phyloP scores from a whole-genome alignment of 1,139 yeast genomes.

The Pneumocystis canis region DNA sequence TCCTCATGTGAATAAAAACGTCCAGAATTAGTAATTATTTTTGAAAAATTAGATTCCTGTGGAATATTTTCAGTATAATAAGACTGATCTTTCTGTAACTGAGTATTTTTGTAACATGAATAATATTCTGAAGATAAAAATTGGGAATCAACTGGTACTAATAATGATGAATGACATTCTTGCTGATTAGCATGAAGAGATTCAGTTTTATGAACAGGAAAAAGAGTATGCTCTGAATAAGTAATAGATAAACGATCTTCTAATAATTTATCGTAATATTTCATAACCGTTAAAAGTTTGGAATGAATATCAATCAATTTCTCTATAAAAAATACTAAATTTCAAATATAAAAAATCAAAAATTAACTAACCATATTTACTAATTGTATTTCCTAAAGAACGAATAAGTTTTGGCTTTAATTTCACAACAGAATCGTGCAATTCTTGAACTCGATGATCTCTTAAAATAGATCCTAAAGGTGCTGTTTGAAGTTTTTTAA shows the following conservation, averaged over 20 bases:
- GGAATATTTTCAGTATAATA: neutral
- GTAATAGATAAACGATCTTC: slow-evolving; percentile 49
- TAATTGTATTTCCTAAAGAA: slow-evolving; percentile 46
- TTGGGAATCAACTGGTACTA: neutral
- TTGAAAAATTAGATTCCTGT: neutral
- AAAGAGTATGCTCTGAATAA: slow-evolving; percentile 23
- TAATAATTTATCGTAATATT: slow-evolving; percentile 62
- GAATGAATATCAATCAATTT: slow-evolving; percentile 60
- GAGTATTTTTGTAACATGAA: neutral
- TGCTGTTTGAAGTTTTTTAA: slow-evolving; percentile 40
- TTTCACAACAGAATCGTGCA: slow-evolving; percentile 49
- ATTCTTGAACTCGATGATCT: slow-evolving; percentile 46
- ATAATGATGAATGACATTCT: neutral
- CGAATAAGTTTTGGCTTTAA: slow-evolving; percentile 64
- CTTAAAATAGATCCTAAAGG: slow-evolving; percentile 40
- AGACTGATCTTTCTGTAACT: neutral
- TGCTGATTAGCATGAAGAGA: neutral
- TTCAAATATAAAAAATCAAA: neutral
- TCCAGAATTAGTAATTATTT: neutral
- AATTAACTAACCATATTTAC: slow-evolving; percentile 43
- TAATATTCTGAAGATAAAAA: neutral
- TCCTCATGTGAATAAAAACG: neutral
- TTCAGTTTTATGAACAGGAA: neutral
- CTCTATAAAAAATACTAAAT: slow-evolving; percentile 7
- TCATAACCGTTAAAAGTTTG: slow-evolving; percentile 63